phyloP scores from a whole-genome alignment of 108 stramenopile genomes.

The Stephanodiscus triporus region DNA sequence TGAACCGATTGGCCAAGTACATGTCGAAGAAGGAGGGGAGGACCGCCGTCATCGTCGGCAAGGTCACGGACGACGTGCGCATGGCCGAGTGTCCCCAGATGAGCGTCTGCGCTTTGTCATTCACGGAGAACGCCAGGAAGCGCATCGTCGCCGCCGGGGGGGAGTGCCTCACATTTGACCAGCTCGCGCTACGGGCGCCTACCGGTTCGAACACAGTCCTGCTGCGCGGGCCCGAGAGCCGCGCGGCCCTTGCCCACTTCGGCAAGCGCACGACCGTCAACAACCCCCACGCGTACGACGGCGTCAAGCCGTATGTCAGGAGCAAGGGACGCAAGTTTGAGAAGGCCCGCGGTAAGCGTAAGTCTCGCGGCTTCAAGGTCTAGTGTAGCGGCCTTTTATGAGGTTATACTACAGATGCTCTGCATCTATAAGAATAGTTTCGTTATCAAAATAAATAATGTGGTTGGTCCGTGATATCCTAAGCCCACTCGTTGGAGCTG shows the following conservation, averaged over 20 bases:
- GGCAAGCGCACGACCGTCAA: conserved; percentile 91
- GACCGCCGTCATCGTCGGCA: conserved; percentile 97
- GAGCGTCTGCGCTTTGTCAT: conserved; percentile 95
- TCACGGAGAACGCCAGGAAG: conserved; percentile 98
- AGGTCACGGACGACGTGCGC: conserved; percentile 99
- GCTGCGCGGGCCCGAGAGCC: conserved; percentile 98
- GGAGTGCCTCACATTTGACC: conserved; percentile 99
- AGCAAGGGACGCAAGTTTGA: conserved; percentile 99
- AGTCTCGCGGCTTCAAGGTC: conserved; percentile 97
- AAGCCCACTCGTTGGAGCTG: conserved; percentile 47
- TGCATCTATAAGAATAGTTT: conserved; percentile 10
- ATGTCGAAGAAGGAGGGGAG: conserved; percentile 97
- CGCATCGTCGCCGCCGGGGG: conserved; percentile 98
- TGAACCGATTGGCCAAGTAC: conserved; percentile 93
- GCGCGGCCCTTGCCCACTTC: conserved; percentile 96
- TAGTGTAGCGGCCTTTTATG: conserved; percentile 49
- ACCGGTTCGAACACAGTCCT: conserved; percentile 97
- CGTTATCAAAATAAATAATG: conserved; percentile 14
- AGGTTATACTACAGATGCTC: conserved; percentile 9
- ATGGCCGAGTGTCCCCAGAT: conserved; percentile 95
- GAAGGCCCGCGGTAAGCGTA: conserved; percentile 99
- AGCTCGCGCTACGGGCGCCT: conserved; percentile 96
- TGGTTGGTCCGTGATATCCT: conserved; percentile 51
- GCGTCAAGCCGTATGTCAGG: conserved; percentile 98
- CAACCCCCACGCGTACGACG: conserved; percentile 92